Base-by-base conservation (phyloP, 1,284 basidiomycete species). In the Amylostereum areolatum region DNA sequence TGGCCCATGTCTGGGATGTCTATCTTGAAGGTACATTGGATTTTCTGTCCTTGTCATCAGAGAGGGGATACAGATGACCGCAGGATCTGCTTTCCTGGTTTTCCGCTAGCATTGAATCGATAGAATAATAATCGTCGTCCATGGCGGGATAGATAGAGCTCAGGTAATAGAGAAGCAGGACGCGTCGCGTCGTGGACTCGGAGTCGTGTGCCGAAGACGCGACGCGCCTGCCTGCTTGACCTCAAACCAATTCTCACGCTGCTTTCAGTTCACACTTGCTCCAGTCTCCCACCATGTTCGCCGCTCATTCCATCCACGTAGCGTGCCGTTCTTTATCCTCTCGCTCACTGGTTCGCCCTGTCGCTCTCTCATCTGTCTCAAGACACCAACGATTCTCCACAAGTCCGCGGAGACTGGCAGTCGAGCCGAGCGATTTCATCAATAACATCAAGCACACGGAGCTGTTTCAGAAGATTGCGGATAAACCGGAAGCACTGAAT, bases 41-140 rank as follows among this genome's bases (percentile, higher is more conserved):
- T 75, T 79, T 93, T 95, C 89, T 92, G 59, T 36, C 29, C 2
- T 7, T 42, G 18, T 30, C 25, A 9, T 47, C 24, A 48, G 24
- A 5, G 24, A 27, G 3, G n/a, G 11, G 10, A 9, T 32, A 18
- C 7, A 8, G n/a, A 11, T 32, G 3, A 29, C 28, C 31, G 25
- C 30, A 41, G 43, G 31, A 41, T 9, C 10, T 12, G 58, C 65
- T 36, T 58, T 84, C 89, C 74, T 94, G 92, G 60, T 94, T 93
- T 60, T 93, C 91, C 12, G 92, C 86, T 24, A 95, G 77, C 54
- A 95, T 94, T 4, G 89, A 80, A 48, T 92, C 88, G 48, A 93
- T 78, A 0, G 88, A 92, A 66, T 88, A 94, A 65, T 94, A 95
- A 62, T 92, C 89, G 59, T 84, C 75, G 52, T 93, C 88, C 89